Evolutionary conservation across 352 stramenopile species (phyloP), one percentile per base, ranked within the genome.

Genomic region (Phytophthora ramorum): DNA sequence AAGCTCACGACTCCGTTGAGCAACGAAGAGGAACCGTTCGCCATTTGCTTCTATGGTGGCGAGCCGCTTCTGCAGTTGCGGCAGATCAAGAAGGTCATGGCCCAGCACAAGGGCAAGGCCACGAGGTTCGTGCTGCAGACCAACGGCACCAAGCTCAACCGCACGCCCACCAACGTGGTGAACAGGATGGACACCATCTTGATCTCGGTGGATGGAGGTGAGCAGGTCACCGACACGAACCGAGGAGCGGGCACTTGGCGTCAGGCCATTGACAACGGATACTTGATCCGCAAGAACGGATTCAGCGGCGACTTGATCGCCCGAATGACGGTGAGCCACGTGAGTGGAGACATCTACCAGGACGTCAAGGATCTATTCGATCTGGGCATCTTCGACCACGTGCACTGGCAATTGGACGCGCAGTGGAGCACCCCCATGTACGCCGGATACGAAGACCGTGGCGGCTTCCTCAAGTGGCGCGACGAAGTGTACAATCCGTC

Each of bases 21-120:
- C 4, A 38, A 68, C 13, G 20, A 61, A 12, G 57, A 73, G 9
- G 71, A 79, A 22, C 66, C 70, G 20, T 47, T 79, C 16, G 58
- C 40, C 7, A 79, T 79, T 43, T 79, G 71, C 57, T 79, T 79
- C 56, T 79, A 79, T 19, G 67, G 67, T 32, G 71, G 71, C 32
- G 71, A 79, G 30, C 71, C 67, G 38, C 46, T 79, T 37, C 50
- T 79, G 38, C 70, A 79, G 22, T 34, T 65, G 4, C 67, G 71
- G 22, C 53, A 63, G 43, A 79, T 77, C 55, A 76, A 79, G 28
- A 79, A 79, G 56, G 69, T 79, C 19, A 53, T 79, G 24, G 55
- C 71, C 32, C 71, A 76, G 54, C 69, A 76, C 46, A 51, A 73
- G 32, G 64, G 44, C 30, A 62, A 63, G 12, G 9, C 51, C 30